Conservation (phyloP, 805 yeast species). For the Jamesozyma spencerorum region DNA sequence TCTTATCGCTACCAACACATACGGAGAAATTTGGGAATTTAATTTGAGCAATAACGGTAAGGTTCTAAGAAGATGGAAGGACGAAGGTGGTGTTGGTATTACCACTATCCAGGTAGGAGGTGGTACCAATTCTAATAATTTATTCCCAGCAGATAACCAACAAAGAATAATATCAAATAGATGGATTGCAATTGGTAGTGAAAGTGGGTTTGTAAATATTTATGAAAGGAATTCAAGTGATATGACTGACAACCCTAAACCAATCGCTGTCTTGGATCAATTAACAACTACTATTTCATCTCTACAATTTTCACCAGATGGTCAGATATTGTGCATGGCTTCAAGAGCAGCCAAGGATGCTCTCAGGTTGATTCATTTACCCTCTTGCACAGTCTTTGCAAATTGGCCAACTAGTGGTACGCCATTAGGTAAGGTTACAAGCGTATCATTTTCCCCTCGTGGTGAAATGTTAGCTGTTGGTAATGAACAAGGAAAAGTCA, state of each 20-base stretch:
- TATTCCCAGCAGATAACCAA: conserved; percentile 16
- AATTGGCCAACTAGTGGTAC: conserved; percentile 98
- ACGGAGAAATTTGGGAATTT: conserved; percentile 90
- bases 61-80: conserved; percentile 66
- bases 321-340: conserved; percentile 79
- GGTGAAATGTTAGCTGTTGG: conserved; percentile 82
- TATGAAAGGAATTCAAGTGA: conserved; percentile 48
- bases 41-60: conserved; percentile 39
- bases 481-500: conserved; percentile 80
- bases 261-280: conserved; percentile 63
- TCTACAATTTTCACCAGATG: conserved; percentile 71
- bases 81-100: conserved; percentile 75
- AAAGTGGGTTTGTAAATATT: conserved; percentile 80
- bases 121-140: conserved; percentile 25
- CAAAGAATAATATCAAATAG: conserved; percentile 36
- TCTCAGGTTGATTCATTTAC: conserved; percentile 75
- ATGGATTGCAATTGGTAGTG: conserved; percentile 84
- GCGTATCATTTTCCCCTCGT: conserved; percentile 68
- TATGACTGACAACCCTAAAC: conserved; percentile 26
- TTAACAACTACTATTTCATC: conserved; percentile 72
- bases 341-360: conserved; percentile 82
- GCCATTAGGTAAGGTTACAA: conserved; percentile 89
- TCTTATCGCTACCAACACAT: conserved; percentile 54
- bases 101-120: conserved; percentile 73
- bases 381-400: conserved; percentile 73